Evolutionary conservation across 495 filamentous ascomycete genomes (phyloP).

Genomic region (Penicillium parvum): DNA sequence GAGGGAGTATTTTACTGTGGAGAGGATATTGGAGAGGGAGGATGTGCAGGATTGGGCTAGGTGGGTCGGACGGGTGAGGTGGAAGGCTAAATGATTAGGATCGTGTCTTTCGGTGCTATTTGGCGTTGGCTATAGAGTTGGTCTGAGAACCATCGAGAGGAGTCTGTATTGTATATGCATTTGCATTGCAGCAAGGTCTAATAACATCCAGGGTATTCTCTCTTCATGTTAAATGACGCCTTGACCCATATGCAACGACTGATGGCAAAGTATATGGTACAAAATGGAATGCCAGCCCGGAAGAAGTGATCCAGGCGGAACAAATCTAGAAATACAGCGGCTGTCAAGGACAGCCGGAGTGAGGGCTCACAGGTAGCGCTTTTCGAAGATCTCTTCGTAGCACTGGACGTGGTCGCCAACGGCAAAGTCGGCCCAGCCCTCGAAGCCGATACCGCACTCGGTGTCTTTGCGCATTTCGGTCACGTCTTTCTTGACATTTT

Average conservation of each 20-base stretch:
- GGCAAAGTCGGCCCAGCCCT: slow-evolving; percentile 69
- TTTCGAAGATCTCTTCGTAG: slow-evolving; percentile 74
- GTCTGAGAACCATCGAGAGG: too few relatives aligned
- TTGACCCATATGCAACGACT: slow-evolving; percentile 14
- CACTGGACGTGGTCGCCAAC: slow-evolving; percentile 82
- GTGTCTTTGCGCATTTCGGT: slow-evolving; percentile 81
- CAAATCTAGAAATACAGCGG: slow-evolving; percentile 17
- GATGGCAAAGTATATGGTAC: slow-evolving; percentile 8
- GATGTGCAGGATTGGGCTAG: slow-evolving; percentile 66
- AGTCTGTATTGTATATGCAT: slow-evolving; percentile 4
- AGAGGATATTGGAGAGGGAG: slow-evolving; percentile 62
- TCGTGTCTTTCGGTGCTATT: too few relatives aligned
- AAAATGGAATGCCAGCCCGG: too few relatives aligned
- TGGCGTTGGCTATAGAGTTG: not conserved
- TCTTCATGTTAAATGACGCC: slow-evolving; percentile 16
- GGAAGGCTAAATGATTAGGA: slow-evolving; percentile 49
- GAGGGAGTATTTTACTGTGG: slow-evolving; percentile 66
- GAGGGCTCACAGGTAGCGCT: slow-evolving; percentile 47
- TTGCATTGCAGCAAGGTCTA: not conserved
- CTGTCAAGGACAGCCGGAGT: not conserved
- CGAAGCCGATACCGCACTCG: slow-evolving; percentile 90
- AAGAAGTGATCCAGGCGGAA: too few relatives aligned
- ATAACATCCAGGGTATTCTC: slow-evolving; percentile 8
- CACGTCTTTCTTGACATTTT: slow-evolving; percentile 88
- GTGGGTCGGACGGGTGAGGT: slow-evolving; percentile 62